These are phyloP conservation scores for Saccharum hybrid DNA, from an alignment of 202 grass and related monocot species.

Conservation along the genomic window DNA sequence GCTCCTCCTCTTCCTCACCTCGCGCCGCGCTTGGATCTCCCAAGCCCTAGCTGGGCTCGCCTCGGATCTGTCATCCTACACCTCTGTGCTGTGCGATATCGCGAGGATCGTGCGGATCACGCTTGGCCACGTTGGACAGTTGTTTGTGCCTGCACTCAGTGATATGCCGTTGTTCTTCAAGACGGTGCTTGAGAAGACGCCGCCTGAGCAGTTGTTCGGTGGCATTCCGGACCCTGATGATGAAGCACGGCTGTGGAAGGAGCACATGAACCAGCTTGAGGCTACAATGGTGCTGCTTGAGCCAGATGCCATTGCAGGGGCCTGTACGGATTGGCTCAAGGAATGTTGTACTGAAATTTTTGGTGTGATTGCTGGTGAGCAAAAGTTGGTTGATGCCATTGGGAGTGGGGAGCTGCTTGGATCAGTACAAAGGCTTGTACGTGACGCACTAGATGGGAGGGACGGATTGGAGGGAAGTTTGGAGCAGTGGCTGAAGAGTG, in stretches of 20 bases:
- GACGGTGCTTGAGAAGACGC: constrained; percentile 79
- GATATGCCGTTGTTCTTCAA: constrained; percentile 94
- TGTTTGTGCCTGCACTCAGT: constrained; percentile 72
- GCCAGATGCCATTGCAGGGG: constrained; percentile 54
- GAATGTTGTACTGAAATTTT: constrained; percentile 81
- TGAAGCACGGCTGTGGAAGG: constrained; percentile 78
- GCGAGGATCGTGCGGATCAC: constrained; percentile 69
- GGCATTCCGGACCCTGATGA: constrained; percentile 93
- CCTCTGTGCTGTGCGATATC: constrained; percentile 74
- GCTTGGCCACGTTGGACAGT: constrained; percentile 80
- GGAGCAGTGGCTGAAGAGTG: constrained; percentile 89
- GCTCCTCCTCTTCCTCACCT: constrained; percentile 70
- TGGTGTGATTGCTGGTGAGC: constrained; percentile 54
- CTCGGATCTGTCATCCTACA: constrained; percentile 63
- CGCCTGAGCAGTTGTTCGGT: constrained; percentile 83
- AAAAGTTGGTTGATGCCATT: constrained; percentile 72
- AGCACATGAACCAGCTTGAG: constrained; percentile 85
- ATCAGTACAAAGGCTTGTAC: constrained; percentile 69
- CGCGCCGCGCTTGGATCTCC: constrained; percentile 80
- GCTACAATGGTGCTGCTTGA: constrained; percentile 81
- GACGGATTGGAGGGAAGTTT: constrained; percentile 79
- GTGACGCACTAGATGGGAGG: constrained; percentile 65
- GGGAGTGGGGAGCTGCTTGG: constrained; percentile 71
- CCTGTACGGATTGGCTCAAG: constrained; percentile 83
- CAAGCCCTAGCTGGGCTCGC: constrained; percentile 59